Percentiles rank a stretch among this genome's conserved stretches.
phyloP scores from a whole-genome alignment of 495 filamentous ascomycete genomes.

The Penicillium salamii region DNA sequence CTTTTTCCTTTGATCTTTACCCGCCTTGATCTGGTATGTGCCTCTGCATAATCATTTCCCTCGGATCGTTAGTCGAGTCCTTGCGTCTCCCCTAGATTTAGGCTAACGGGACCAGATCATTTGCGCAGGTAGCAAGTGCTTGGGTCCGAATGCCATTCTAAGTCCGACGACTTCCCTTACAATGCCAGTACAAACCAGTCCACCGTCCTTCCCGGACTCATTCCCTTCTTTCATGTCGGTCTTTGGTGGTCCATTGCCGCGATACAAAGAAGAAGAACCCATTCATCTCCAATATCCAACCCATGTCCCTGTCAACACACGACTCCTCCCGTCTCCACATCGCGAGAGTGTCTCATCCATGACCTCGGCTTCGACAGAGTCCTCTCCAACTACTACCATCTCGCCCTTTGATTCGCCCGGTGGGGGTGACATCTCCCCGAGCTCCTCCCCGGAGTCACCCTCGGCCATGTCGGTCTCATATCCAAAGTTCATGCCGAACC shows the following conservation, averaged over 20 bases:
- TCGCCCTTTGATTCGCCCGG: slow-evolving; percentile 88
- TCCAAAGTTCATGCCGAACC: slow-evolving; percentile 36
- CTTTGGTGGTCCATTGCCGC: slow-evolving; percentile 43
- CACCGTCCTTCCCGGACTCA: slow-evolving; percentile 54
- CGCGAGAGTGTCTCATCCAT: slow-evolving; percentile 62
- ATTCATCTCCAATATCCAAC: slow-evolving; percentile 28
- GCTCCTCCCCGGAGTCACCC: slow-evolving; percentile 88
- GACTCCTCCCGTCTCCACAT: slow-evolving; percentile 33
- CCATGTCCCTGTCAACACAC: slow-evolving; percentile 35
- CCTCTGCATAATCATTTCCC: slow-evolving; percentile 8
- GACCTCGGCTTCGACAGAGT: slow-evolving; percentile 82
- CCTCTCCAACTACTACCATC: slow-evolving; percentile 92
- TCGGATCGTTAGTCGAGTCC: slow-evolving; percentile 25
- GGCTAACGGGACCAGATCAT: slow-evolving; percentile 34
- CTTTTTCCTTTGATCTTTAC: not conserved
- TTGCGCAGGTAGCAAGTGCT: slow-evolving; percentile 48
- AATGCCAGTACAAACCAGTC: slow-evolving; percentile 49
- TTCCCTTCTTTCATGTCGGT: slow-evolving; percentile 74
- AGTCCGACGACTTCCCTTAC: slow-evolving; percentile 19
- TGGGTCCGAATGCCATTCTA: slow-evolving; percentile 22
- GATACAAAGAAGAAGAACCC: slow-evolving; percentile 32
- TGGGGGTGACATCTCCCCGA: slow-evolving; percentile 85
- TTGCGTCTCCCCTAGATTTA: slow-evolving; percentile 25
- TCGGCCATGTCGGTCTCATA: slow-evolving; percentile 52
- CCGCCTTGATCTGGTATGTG: too few relatives aligned